Conservation (phyloP, 2,329 filamentous ascomycete species). For the Penicillium olsonii region DNA sequence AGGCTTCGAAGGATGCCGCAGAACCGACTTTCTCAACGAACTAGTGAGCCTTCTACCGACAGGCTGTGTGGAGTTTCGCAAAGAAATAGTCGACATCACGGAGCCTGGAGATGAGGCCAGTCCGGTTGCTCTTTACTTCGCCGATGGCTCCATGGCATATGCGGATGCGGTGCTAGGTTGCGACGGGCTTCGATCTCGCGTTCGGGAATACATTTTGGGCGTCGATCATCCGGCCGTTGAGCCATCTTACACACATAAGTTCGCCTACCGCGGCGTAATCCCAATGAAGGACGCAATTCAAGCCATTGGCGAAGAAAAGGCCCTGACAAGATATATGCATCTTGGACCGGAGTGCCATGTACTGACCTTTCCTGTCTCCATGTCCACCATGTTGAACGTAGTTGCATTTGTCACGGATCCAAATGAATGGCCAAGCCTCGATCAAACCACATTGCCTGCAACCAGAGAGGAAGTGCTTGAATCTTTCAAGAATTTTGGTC, state of each 20-base stretch:
- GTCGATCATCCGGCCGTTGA: slow-evolving; percentile 3
- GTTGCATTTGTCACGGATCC: slow-evolving; percentile 26
- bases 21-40: slow-evolving; percentile 2
- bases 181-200: slow-evolving; percentile 20
- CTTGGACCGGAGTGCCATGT: not conserved
- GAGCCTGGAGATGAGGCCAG: not conserved
- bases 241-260: not conserved
- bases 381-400: slow-evolving; percentile 24
- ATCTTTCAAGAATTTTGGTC: not conserved
- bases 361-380: slow-evolving; percentile 18
- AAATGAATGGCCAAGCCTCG: slow-evolving; percentile 17
- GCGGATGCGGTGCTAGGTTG: slow-evolving; percentile 18
- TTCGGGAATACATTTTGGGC: slow-evolving; percentile 8
- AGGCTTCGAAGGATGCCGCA: not conserved
- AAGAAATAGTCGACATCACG: not conserved
- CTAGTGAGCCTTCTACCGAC: not conserved
- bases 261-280: not conserved
- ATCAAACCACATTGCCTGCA: not conserved
- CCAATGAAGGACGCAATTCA: not conserved
- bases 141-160: slow-evolving; percentile 1
- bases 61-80: slow-evolving; percentile 3
- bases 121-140: not conserved
- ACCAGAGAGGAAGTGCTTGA: not conserved
- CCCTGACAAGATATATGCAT: not conserved
- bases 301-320: not conserved